Conservation (phyloP, 805 yeast species). For the Starmerella powellii region DNA sequence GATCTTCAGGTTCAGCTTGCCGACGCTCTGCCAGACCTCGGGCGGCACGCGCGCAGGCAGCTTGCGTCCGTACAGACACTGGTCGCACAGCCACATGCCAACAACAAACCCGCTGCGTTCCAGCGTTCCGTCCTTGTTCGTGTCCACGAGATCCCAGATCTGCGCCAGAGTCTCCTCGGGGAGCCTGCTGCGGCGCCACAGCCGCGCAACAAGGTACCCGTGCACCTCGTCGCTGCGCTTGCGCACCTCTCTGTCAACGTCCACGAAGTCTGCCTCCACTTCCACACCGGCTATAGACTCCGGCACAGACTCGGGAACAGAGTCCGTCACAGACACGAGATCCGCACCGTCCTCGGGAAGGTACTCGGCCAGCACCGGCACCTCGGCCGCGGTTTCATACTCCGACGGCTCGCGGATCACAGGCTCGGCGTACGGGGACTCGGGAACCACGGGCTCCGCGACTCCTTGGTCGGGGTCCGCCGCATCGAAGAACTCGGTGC, state of each 20-base stretch:
- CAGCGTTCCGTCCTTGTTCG: conserved; percentile 51
- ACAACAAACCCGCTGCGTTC: conserved; percentile 74
- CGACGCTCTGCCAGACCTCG: conserved; percentile 70
- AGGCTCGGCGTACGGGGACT: too few species aligned
- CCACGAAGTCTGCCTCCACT: conserved; percentile 11
- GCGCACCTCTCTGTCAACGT: conserved; percentile 28
- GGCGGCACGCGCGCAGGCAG: conserved; percentile 59
- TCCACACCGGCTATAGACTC: background rate
- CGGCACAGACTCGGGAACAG: too few species aligned
- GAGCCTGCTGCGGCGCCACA: conserved; percentile 72
- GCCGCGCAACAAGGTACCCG: conserved; percentile 56
- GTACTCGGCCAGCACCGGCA: too few species aligned
- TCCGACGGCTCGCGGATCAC: too few species aligned
- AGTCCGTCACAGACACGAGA: too few species aligned
- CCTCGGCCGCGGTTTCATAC: too few species aligned
- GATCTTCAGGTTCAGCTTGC: conserved; percentile 32
- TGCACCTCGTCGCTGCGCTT: conserved; percentile 31
- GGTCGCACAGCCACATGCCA: conserved; percentile 98
- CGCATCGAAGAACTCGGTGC: too few species aligned
- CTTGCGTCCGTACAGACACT: conserved; percentile 85
- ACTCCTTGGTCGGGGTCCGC: too few species aligned
- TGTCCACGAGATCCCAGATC: conserved; percentile 58
- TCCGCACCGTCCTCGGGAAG: too few species aligned
- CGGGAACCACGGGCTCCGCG: too few species aligned
- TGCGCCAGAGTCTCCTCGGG: conserved; percentile 47